Evolutionary conservation across 768 basidiomycete species (phyloP).

Genomic region (Lactarius indigo): DNA sequence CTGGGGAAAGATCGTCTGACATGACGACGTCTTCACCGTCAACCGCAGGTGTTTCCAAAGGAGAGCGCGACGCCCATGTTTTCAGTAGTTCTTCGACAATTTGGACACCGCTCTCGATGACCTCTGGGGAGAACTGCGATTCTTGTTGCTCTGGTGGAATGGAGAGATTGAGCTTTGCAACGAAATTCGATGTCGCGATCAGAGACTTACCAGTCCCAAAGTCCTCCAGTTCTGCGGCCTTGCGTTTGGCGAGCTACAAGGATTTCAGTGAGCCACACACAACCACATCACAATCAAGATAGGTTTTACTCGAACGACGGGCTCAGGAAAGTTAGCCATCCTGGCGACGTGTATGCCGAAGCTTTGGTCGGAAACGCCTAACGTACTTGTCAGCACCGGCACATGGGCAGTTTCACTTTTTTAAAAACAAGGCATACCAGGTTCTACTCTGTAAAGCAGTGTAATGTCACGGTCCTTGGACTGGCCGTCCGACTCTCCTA

Average conservation of each 20-base stretch:
- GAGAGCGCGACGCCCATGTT: constrained; percentile 50
- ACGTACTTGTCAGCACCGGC: background rate
- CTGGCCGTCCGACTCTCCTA: constrained; percentile 47
- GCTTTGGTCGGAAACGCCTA: constrained; percentile 92
- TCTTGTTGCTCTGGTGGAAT: constrained; percentile 30
- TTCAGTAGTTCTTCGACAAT: constrained; percentile 77
- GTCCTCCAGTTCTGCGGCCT: constrained; percentile 89
- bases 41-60: constrained; percentile 29
- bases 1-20: constrained; percentile 41
- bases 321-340: constrained; percentile 96
- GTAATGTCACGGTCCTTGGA: constrained; percentile 72
- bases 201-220: constrained; percentile 51
- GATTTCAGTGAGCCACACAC: background rate
- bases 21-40: constrained; percentile 47
- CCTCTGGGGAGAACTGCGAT: constrained; percentile 50
- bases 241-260: constrained; percentile 77
- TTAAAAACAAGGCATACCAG: constrained; percentile 51
- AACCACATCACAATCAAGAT: background rate
- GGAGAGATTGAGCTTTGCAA: background rate
- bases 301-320: constrained; percentile 72
- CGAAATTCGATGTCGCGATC: background rate
- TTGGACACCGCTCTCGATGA: constrained; percentile 73
- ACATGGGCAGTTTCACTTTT: background rate
- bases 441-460: constrained; percentile 67
- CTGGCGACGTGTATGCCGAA: constrained; percentile 98